Evolutionary conservation across 768 basidiomycete genomes (phyloP), one percentile per base, ranked within the genome.

Genomic region (Cubamyces lactineus): DNA sequence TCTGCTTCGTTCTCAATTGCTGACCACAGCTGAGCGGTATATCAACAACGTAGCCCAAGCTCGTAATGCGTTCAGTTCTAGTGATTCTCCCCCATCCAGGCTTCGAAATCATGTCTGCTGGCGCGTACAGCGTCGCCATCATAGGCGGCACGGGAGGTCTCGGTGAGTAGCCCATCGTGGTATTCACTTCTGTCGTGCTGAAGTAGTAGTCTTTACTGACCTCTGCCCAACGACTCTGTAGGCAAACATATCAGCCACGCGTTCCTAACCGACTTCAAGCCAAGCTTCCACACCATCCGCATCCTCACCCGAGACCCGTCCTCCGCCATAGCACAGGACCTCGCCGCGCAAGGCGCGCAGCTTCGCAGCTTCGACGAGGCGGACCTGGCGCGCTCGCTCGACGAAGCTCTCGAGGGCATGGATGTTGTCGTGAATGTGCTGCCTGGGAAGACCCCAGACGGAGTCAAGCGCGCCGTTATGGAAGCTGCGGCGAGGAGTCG

Each of bases 381-480:
- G 6, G 38, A 51, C 16, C 12, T 57, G 17, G 17, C 57, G 40
- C 11, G 57, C 9, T 56, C 59, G 21, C 57, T 70, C n/a, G 59
- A 66, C 43, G 38, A 34, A 0, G 62, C 48, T 1, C 48, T 63
- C 15, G 45, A 30, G n/a, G 67, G 65, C 12, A 65, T 63, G 5
- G 70, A 72, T 52, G 66, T 69, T 26, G 54, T 70, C 45, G 64
- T 72, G 23, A 68, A 64, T 52, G 60, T 61, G 5, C 39, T 66
- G 47, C 50, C 46, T 4, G 24, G 38, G 5, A 40, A 15, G 0
- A 45, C 38, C 13, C 30, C 61, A 17, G 34, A 24, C 7, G 59
- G 30, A 12, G 43, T 38, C 12, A 49, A 45, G 21, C 50, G 66
- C 41, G 62, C 45, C 11, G 38, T 69, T 34, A 39, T 59, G 12